phyloP scores from a whole-genome alignment of 2,329 filamentous ascomycete genomes.

The Davidsoniella eucalypti region DNA sequence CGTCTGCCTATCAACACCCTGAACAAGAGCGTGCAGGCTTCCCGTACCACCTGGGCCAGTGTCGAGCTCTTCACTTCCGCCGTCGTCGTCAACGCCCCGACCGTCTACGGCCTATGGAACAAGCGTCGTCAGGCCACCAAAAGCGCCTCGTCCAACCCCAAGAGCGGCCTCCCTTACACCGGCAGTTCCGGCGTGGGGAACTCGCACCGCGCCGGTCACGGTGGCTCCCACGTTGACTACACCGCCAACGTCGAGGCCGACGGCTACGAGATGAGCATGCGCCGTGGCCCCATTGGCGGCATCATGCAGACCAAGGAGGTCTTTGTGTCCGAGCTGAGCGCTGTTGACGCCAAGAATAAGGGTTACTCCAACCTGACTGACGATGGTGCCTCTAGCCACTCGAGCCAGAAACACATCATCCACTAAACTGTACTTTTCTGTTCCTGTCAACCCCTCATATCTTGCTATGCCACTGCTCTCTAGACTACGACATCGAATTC shows the following conservation, averaged over 20 bases:
- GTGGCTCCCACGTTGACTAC: slow-evolving; percentile 7
- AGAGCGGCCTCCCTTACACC: not conserved
- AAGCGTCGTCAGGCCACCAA: slow-evolving; percentile 13
- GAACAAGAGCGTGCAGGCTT: slow-evolving; percentile 21
- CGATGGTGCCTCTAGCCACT: slow-evolving; percentile 8
- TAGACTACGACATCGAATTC: too few species aligned
- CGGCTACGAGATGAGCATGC: slow-evolving; percentile 6
- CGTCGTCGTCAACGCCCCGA: slow-evolving; percentile 24
- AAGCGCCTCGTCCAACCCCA: not conserved
- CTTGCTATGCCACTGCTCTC: too few species aligned
- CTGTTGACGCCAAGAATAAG: slow-evolving; percentile 9
- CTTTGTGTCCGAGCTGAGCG: slow-evolving; percentile 9
- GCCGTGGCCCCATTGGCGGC: slow-evolving; percentile 1
- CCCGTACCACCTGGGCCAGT: slow-evolving; percentile 24
- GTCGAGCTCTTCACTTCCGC: slow-evolving; percentile 21
- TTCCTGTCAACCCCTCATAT: too few species aligned
- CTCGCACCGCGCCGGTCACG: not conserved
- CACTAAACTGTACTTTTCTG: not conserved
- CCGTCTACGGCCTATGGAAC: slow-evolving; percentile 22
- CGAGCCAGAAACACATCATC: slow-evolving; percentile 11
- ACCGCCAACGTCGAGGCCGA: slow-evolving; percentile 7
- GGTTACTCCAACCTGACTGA: slow-evolving; percentile 9
- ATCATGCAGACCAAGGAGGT: slow-evolving; percentile 12
- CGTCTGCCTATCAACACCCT: slow-evolving; percentile 23
- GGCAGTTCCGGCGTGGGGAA: not conserved